Base-by-base conservation (phyloP, 192 early-diverging fungal genomes). In the Umbelopsis sp. region DNA sequence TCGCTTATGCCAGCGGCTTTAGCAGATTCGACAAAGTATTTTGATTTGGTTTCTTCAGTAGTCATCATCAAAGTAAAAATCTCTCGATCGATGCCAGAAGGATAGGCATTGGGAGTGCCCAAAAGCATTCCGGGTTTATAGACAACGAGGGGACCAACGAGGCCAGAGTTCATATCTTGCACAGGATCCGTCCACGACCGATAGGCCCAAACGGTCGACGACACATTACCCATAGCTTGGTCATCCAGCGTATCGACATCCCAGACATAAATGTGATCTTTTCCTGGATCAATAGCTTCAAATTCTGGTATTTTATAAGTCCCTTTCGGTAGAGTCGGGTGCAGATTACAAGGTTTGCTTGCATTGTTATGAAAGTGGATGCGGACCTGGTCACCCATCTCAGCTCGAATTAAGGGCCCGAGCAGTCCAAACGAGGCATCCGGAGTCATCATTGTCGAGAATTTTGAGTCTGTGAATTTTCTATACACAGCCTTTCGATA, bases 401-500 rank as follows among this genome's bases (percentile, higher is more conserved):
- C 78, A 18, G 78, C 80, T 47, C 78, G 64, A 44, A 81, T 52
- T 13, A 80, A 52, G n/a, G 81, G 81, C 12, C 81, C 81, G 11
- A 80, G 44, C 33, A 73, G 37, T 6, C 81, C 81, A 13, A 77
- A 69, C 9, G 64, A 64, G 0, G 66, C 48, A 53, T 79, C 77
- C 46, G 79, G 68, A 20, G 82, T 51, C 45, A 82, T 72, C 1
- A 66, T 53, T 1, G 50, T 47, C 1, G 68, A 67, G 46, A 82
- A 84, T 16, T 49, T 46, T 4, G 44, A 64, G 49, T 82, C 81
- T 10, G 61, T 71, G 55, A 82, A 84, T 68, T 73, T 66, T 12
- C 72, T 49, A 67, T 72, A 84, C 3, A 80, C n/a, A 30, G 71
- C 72, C 25, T 82, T 84, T 53, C 35, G 55, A 49, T 83, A 83